Evolutionary conservation across 306 rosid species (phyloP).

Genomic region (Rosa multiflora): DNA sequence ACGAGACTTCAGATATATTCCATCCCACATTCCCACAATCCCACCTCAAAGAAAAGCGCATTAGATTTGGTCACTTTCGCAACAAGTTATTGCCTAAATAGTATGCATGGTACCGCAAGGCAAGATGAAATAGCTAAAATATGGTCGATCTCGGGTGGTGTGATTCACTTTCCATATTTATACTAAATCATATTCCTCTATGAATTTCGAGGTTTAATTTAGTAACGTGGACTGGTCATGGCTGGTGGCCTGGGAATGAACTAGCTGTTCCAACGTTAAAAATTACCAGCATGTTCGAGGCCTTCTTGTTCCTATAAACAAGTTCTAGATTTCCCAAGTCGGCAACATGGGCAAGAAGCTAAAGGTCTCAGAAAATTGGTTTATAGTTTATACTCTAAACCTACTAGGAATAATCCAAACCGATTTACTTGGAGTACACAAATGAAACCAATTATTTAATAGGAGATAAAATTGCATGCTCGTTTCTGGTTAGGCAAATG

Average conservation of each 20-base stretch:
- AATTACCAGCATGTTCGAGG: not conserved
- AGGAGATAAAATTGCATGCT: not conserved
- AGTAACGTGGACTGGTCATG: conserved; percentile 1
- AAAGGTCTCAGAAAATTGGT: conserved; percentile 5
- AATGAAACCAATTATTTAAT: not conserved
- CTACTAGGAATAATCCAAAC: not conserved
- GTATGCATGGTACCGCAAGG: not conserved
- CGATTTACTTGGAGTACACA: not conserved
- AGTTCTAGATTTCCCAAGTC: not conserved
- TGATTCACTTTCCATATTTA: not conserved
- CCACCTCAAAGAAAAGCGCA: not conserved
- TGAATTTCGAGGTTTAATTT: not conserved
- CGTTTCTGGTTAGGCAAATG: not conserved
- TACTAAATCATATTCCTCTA: not conserved
- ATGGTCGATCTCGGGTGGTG: not conserved
- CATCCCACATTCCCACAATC: conserved; percentile 4
- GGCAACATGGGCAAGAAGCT: not conserved
- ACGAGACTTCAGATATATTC: not conserved
- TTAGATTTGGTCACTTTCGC: not conserved
- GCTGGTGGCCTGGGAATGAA: conserved; percentile 1
- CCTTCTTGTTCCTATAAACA: not conserved
- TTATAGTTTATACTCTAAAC: not conserved
- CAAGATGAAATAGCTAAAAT: not conserved
- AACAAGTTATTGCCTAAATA: not conserved
- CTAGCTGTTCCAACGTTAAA: not conserved